Evolutionary conservation across 495 filamentous ascomycete genomes (phyloP).

Genomic region (Paragyromitra xinjiangensis): DNA sequence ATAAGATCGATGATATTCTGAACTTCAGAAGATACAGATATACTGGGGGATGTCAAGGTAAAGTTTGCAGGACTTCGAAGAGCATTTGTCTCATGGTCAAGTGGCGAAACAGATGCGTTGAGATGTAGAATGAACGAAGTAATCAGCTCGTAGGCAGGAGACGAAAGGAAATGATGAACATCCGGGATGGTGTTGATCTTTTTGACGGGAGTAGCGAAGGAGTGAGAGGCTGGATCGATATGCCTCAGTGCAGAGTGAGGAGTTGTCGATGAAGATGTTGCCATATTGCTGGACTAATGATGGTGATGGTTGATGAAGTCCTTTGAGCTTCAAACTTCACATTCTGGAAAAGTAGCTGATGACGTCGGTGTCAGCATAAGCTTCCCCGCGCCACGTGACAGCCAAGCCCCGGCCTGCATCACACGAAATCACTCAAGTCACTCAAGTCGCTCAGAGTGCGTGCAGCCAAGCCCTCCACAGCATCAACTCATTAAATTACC

Average conservation of each 20-base stretch:
- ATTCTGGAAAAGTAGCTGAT: background rate
- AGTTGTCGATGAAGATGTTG: conserved; percentile 2
- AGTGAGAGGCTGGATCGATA: conserved; percentile 56
- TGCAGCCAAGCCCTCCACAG: no score
- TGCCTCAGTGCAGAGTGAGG: conserved; percentile 18
- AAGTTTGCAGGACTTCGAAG: conserved; percentile 62
- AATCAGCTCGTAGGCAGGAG: conserved; percentile 84
- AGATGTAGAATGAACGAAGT: conserved; percentile 87
- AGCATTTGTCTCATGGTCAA: conserved; percentile 59
- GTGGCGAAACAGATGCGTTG: conserved; percentile 85
- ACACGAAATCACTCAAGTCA: conserved; percentile 11
- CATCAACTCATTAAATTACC: background rate
- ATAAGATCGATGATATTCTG: conserved; percentile 66
- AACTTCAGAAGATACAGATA: conserved; percentile 46
- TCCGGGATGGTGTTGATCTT: conserved; percentile 82
- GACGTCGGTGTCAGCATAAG: conserved; percentile 22
- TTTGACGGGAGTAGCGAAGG: conserved; percentile 71
- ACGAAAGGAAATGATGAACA: conserved; percentile 77
- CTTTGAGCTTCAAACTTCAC: background rate
- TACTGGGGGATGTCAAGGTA: conserved; percentile 46
- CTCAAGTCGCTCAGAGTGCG: background rate
- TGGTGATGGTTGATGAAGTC: background rate
- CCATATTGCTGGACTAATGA: conserved; percentile 7
- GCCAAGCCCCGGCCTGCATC: conserved; percentile 6
- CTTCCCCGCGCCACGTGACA: conserved; percentile 27